Percentiles rank a stretch among this genome's conserved stretches.
Conservation (phyloP, 2,329 filamentous ascomycete genomes). For the Kalaharituber pfeilii region DNA sequence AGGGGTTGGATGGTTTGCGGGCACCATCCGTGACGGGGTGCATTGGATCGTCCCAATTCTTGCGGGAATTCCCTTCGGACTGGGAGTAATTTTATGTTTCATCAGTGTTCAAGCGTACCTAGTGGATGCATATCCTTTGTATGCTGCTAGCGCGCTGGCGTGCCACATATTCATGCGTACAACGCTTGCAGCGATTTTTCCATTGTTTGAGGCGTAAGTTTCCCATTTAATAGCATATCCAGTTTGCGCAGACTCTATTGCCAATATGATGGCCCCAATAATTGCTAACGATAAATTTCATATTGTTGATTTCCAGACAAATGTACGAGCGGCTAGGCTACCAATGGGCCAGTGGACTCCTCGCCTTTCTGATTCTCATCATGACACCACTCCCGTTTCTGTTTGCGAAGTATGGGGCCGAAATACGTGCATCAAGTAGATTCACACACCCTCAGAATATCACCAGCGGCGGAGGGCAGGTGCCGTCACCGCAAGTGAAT, state of each 20-base stretch:
- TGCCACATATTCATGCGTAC: constrained; percentile 65
- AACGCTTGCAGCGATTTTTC: constrained; percentile 62
- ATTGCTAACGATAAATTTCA: constrained; percentile 53
- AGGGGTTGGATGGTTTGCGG: constrained; percentile 45
- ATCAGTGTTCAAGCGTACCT: constrained; percentile 48
- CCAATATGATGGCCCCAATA: constrained; percentile 60
- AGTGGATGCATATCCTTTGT: constrained; percentile 51
- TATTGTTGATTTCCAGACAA: too few relatives aligned
- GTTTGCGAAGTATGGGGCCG: too few relatives aligned
- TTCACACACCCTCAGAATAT: too few relatives aligned
- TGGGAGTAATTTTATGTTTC: constrained; percentile 60
- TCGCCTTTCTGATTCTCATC: constrained; percentile 58
- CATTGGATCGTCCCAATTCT: constrained; percentile 41
- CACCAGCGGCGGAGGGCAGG: too few relatives aligned
- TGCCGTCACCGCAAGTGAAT: too few relatives aligned
- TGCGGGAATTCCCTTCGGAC: constrained; percentile 43
- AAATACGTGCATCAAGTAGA: too few relatives aligned
- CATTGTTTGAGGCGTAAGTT: constrained; percentile 68
- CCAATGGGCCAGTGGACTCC: constrained; percentile 56
- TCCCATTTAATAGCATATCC: constrained; percentile 66
- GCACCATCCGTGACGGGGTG: constrained; percentile 35
- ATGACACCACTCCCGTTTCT: too few relatives aligned
- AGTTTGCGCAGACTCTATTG: constrained; percentile 58
- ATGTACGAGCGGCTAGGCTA: constrained; percentile 44
- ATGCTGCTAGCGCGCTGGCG: constrained; percentile 40